A percentile compares a stretch with the other conserved stretches of the same genome.
These are phyloP conservation scores for Globisporangium carolinianum DNA, from an alignment of 352 stramenopile genomes.

Conservation along the genomic window DNA sequence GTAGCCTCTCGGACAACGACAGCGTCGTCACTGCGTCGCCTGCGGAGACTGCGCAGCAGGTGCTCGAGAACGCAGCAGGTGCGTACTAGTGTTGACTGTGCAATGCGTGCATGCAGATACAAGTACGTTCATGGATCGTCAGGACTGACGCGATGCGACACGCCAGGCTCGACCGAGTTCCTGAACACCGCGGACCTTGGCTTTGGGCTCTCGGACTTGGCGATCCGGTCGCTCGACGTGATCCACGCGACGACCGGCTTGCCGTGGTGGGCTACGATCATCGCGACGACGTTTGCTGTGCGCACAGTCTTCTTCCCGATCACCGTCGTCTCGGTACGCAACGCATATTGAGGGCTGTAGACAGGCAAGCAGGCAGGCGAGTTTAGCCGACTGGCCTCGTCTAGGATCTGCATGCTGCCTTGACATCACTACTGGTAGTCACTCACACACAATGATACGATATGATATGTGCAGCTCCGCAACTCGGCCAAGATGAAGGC, in stretches of 20 bases:
- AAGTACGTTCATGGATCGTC: too few relatives aligned
- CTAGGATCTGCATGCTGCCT: too few relatives aligned
- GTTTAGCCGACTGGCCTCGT: too few relatives aligned
- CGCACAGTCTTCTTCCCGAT: conserved; percentile 71
- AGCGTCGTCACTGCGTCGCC: conserved; percentile 35
- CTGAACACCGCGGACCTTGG: conserved; percentile 52
- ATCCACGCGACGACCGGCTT: conserved; percentile 77
- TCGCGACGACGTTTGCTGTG: conserved; percentile 72
- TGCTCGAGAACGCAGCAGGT: conserved; percentile 36
- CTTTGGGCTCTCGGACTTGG: conserved; percentile 65
- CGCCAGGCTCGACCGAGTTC: conserved; percentile 39
- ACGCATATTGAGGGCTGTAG: neutral
- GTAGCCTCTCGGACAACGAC: conserved; percentile 37
- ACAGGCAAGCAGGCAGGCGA: neutral
- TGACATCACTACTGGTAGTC: neutral
- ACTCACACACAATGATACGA: too few relatives aligned
- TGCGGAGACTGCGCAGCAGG: conserved; percentile 34
- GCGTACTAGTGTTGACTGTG: neutral
- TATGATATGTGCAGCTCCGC: conserved; percentile 33
- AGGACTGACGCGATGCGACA: neutral
- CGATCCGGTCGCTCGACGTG: conserved; percentile 63
- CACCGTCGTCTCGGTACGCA: conserved; percentile 65
- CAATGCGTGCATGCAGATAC: neutral
- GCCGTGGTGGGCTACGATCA: conserved; percentile 85
- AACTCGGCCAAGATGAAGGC: conserved; percentile 82